Percentiles rank a stretch among this genome's conserved stretches.
Conservation (phyloP, 106 monocot genomes). For the Dendrobium chrysotoxum region DNA sequence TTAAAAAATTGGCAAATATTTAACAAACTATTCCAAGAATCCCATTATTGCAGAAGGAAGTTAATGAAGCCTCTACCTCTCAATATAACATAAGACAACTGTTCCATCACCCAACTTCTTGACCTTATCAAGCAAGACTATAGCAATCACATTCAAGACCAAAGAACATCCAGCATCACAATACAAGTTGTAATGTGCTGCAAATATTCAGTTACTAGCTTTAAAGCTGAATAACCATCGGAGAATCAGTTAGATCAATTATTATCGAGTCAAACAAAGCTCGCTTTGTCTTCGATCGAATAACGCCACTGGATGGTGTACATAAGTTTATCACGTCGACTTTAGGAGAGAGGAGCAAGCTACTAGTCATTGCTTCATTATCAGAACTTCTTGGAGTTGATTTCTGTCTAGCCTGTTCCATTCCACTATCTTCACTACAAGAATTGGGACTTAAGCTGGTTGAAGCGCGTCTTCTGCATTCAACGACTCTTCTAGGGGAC, state of each 20-base stretch:
- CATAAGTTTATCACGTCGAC: constrained; percentile 47
- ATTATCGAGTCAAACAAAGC: constrained; percentile 13
- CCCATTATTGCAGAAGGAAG: no score
- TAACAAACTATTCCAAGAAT: no score
- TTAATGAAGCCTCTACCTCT: no score
- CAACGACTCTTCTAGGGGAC: background rate
- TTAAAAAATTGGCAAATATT: no score
- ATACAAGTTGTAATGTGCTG: constrained; percentile 7
- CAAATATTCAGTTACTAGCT: background rate
- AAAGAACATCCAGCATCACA: background rate
- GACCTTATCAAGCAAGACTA: no score
- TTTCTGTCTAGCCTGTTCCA: background rate
- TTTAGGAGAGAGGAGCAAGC: constrained; percentile 15
- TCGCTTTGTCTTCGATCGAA: constrained; percentile 15
- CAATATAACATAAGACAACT: no score
- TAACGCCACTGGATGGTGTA: constrained; percentile 42
- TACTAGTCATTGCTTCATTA: background rate
- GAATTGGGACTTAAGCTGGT: background rate
- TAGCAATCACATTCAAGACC: no score
- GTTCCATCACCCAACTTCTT: no score
- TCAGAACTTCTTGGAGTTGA: constrained; percentile 1
- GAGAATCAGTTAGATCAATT: constrained; percentile 79
- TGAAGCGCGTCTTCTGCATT: background rate
- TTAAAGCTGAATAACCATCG: constrained; percentile 45
- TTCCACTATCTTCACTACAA: constrained; percentile 7